Percentiles rank a stretch among this genome's conserved stretches.
These are phyloP conservation scores for Pseudopithomyces maydicus DNA, from an alignment of 2,329 filamentous ascomycete genomes.

Conservation along the genomic window DNA sequence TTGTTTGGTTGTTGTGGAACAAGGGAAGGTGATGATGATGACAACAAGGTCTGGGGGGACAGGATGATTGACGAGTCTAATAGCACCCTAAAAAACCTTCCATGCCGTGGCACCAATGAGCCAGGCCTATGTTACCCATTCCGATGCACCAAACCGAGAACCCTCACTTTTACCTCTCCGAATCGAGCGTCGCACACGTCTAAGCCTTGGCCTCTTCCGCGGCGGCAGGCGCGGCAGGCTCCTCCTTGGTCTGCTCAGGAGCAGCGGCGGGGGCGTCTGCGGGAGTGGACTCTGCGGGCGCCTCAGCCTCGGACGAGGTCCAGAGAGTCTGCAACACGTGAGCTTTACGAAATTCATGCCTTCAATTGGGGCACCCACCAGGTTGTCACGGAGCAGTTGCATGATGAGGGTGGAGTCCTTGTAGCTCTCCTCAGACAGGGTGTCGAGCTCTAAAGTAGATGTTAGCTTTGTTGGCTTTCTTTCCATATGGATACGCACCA, in stretches of 20 bases:
- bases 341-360: constrained; percentile 16
- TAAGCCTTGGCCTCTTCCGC: constrained; percentile 69
- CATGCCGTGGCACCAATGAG: constrained; percentile 38
- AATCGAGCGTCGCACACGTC: constrained; percentile 22
- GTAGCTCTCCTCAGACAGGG: constrained; percentile 97
- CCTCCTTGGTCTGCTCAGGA: constrained; percentile 54
- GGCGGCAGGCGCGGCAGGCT: constrained; percentile 46
- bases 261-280: constrained; percentile 63
- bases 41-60: constrained; percentile 27
- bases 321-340: constrained; percentile 78
- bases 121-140: constrained; percentile 34
- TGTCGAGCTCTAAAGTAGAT: constrained; percentile 77
- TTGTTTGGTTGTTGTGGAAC: no score
- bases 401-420: constrained; percentile 99
- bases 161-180: constrained; percentile 41
- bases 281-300: constrained; percentile 62
- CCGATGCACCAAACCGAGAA: constrained; percentile 40
- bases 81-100: constrained; percentile 38
- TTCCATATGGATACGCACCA: constrained; percentile 53
- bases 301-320: constrained; percentile 98
- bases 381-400: constrained; percentile 96
- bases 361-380: constrained; percentile 61
- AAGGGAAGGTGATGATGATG: neutral
- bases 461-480: constrained; percentile 17
- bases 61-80: constrained; percentile 46